A percentile compares a stretch with the other conserved stretches of the same genome.
phyloP scores from a whole-genome alignment of 768 basidiomycete species.

The Pulveroboletus sp. region DNA sequence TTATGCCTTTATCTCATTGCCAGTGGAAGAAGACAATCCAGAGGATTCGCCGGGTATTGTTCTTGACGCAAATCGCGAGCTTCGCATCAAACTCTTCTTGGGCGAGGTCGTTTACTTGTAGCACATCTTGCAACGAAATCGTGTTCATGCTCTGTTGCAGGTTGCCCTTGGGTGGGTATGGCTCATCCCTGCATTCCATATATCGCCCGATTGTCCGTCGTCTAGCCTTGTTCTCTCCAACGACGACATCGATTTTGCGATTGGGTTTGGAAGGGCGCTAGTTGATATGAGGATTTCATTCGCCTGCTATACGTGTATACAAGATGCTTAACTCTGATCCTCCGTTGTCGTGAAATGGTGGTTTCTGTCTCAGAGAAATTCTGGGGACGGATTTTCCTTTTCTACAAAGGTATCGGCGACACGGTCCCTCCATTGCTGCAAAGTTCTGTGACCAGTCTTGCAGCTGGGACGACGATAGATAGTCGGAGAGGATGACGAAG shows the following conservation, averaged over 20 bases:
- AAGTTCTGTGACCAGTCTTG: background rate
- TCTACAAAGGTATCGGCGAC: background rate
- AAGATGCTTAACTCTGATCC: background rate
- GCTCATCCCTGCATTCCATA: constrained; percentile 82
- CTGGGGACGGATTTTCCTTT: background rate
- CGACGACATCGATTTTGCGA: constrained; percentile 72
- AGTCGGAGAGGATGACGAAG: background rate
- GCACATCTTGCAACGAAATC: background rate
- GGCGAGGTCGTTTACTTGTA: constrained; percentile 48
- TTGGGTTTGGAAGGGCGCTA: constrained; percentile 65
- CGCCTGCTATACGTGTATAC: constrained; percentile 36
- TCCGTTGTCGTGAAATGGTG: background rate
- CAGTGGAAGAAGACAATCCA: constrained; percentile 11
- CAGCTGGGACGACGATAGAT: background rate
- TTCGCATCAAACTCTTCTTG: constrained; percentile 67
- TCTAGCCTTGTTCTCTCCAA: constrained; percentile 40
- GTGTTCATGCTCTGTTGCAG: constrained; percentile 28
- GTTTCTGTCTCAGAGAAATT: too few relatives aligned
- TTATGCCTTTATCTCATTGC: background rate
- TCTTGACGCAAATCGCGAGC: constrained; percentile 62
- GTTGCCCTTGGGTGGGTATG: constrained; percentile 82
- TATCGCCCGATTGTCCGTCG: constrained; percentile 46
- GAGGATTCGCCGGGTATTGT: constrained; percentile 41
- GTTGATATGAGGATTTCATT: constrained; percentile 63
- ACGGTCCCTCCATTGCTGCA: background rate